A percentile compares a stretch with the other conserved stretches of the same genome.
phyloP scores from a whole-genome alignment of 768 basidiomycete species.

The Russula brevipes region DNA sequence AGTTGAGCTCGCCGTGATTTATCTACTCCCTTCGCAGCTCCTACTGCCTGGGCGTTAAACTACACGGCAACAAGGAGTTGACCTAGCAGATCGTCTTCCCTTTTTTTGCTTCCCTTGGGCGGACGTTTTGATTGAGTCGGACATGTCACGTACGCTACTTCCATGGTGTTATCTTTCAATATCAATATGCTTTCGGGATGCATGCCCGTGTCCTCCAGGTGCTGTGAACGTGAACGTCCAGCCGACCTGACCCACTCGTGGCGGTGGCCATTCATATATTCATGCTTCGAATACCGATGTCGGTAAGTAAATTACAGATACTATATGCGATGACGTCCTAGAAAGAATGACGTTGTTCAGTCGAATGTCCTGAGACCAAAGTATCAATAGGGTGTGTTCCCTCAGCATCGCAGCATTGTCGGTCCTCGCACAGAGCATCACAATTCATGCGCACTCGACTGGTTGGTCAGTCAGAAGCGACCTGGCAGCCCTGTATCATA shows the following conservation, averaged over 20 bases:
- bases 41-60: conserved; percentile 63
- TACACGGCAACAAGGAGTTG: conserved; percentile 49
- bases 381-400: too few species aligned
- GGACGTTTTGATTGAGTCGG: conserved; percentile 43
- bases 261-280: too few species aligned
- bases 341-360: too few species aligned
- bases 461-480: too few species aligned
- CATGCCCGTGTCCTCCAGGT: neutral
- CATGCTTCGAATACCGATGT: too few species aligned
- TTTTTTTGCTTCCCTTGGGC: conserved; percentile 31
- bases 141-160: conserved; percentile 9
- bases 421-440: too few species aligned
- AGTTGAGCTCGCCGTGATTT: conserved; percentile 39
- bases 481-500: too few species aligned
- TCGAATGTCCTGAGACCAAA: too few species aligned
- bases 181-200: neutral
- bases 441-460: too few species aligned
- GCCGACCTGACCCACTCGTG: neutral
- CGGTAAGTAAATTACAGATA: too few species aligned
- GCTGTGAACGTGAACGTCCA: neutral
- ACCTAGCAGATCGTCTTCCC: conserved; percentile 58
- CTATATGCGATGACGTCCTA: too few species aligned
- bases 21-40: conserved; percentile 55
- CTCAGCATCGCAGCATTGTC: too few species aligned
- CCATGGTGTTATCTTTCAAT: neutral